Percentiles rank a stretch among this genome's conserved stretches.
Evolutionary conservation across 441 rosid genomes (phyloP).

Genomic region (Corymbia citriodora): DNA sequence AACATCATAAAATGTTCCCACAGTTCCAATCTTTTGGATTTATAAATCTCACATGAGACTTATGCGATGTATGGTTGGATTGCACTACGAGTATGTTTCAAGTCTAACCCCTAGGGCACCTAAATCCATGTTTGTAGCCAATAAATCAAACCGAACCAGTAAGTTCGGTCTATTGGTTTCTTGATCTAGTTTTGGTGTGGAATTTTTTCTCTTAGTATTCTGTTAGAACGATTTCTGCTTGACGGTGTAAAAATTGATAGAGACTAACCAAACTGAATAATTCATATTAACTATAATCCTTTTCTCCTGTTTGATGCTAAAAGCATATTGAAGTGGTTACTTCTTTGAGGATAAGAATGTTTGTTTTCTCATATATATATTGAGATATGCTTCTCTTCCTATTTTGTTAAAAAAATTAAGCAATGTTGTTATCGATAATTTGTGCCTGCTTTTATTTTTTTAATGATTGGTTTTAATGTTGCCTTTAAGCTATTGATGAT

Average conservation of each 20-base stretch:
- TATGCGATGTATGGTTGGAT: neutral
- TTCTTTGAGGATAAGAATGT: neutral
- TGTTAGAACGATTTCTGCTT: no score
- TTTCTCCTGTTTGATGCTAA: neutral
- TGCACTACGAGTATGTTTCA: neutral
- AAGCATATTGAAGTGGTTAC: neutral
- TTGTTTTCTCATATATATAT: neutral
- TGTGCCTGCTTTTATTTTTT: neutral
- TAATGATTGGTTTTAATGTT: neutral
- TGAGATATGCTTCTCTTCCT: neutral
- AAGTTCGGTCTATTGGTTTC: neutral
- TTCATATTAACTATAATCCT: neutral
- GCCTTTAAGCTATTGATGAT: neutral
- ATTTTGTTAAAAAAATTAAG: neutral
- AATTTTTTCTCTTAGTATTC: neutral
- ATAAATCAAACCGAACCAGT: neutral
- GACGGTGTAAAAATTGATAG: neutral
- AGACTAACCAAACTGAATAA: neutral
- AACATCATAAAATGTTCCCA: neutral
- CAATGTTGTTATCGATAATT: neutral
- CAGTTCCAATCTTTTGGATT: neutral
- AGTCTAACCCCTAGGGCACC: neutral
- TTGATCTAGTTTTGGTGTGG: neutral
- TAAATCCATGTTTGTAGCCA: neutral
- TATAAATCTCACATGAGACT: neutral